phyloP scores from a whole-genome alignment of 805 yeast genomes.

The Myxozyma vanderwaltii region DNA sequence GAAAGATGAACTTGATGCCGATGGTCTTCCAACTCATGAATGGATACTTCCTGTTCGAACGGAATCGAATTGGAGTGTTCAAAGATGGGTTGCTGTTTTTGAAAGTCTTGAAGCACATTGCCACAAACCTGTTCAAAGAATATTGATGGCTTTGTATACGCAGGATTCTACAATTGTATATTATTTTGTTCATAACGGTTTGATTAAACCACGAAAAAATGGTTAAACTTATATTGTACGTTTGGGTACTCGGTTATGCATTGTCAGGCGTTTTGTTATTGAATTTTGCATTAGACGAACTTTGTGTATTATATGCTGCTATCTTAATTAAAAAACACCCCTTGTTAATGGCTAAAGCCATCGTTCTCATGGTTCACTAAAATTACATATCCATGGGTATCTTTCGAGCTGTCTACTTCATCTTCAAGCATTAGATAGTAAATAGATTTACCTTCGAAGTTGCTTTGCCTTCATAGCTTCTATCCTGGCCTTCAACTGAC shows the following conservation, averaged over 20 bases:
- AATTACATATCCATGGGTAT: too few relatives aligned
- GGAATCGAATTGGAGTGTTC: constrained; percentile 41
- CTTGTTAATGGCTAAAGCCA: too few relatives aligned
- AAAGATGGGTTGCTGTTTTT: constrained; percentile 43
- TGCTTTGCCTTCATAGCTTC: constrained; percentile 69
- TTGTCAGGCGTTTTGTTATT: background rate
- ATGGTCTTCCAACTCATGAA: constrained; percentile 26
- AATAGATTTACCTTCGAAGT: constrained; percentile 14
- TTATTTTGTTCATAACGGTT: constrained; percentile 46
- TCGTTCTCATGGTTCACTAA: too few relatives aligned
- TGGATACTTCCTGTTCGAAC: constrained; percentile 38
- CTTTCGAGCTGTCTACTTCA: background rate
- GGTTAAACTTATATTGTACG: background rate
- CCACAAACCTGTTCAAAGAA: constrained; percentile 32
- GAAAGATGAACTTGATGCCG: constrained; percentile 34
- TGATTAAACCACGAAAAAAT: constrained; percentile 46
- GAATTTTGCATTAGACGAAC: background rate
- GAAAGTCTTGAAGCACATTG: constrained; percentile 30
- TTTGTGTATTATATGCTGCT: background rate
- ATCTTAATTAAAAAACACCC: background rate
- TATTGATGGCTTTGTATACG: constrained; percentile 48
- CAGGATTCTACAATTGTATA: constrained; percentile 49
- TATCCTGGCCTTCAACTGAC: constrained; percentile 80
- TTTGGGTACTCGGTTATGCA: background rate
- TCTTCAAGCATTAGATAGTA: background rate